A percentile compares a stretch with the other conserved stretches of the same genome.
These are phyloP conservation scores for Corchorus capsularis DNA, from an alignment of 345 rosid species.

Conservation along the genomic window DNA sequence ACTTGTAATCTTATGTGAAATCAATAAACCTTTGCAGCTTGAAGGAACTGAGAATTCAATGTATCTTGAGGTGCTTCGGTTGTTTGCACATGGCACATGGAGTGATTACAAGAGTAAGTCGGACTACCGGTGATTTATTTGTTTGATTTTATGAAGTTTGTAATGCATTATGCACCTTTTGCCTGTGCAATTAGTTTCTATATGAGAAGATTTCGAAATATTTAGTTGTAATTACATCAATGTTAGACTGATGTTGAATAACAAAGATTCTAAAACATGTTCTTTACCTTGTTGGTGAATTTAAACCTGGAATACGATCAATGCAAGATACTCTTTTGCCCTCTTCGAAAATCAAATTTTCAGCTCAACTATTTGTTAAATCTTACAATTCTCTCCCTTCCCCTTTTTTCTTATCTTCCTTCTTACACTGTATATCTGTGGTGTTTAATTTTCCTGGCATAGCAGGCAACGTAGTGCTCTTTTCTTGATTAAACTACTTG, in stretches of 20 bases:
- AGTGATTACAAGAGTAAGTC: conserved; percentile 84
- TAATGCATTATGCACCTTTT: not conserved
- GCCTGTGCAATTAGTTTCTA: not conserved
- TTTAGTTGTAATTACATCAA: not conserved
- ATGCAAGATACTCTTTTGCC: not conserved
- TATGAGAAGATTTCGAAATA: not conserved
- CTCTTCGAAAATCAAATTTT: not conserved
- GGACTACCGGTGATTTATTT: not conserved
- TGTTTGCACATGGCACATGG: conserved; percentile 97
- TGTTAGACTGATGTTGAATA: not conserved
- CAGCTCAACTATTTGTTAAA: not conserved
- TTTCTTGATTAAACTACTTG: conserved; percentile 4
- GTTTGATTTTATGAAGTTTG: not conserved
- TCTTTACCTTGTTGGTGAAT: not conserved
- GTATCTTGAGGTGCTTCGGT: conserved; percentile 59
- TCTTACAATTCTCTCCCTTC: not conserved
- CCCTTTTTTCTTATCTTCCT: not conserved
- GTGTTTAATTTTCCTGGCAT: not conserved
- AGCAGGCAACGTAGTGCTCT: not conserved
- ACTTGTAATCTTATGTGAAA: conserved; percentile 1
- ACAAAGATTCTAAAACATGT: not conserved
- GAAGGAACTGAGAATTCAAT: conserved; percentile 65
- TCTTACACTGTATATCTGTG: not conserved
- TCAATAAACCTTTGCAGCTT: conserved; percentile 55
- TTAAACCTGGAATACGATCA: not conserved